Percentiles rank a stretch among this genome's conserved stretches.
phyloP scores from a whole-genome alignment of 1,284 basidiomycete species.

The Neonothopanus nambi region DNA sequence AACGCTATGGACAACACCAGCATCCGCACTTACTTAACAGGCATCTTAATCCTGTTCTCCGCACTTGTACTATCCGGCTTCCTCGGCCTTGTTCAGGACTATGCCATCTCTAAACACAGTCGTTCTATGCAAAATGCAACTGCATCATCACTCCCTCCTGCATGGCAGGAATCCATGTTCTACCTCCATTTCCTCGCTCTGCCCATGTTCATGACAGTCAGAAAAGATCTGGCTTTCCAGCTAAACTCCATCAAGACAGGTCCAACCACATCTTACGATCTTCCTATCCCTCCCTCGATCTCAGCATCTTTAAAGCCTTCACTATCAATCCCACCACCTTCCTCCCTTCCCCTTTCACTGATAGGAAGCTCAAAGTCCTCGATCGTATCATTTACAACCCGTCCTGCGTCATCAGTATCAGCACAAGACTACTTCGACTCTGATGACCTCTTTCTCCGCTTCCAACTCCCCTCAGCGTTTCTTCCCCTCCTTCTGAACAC shows the following conservation, averaged over 20 bases:
- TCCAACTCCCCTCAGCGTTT: constrained; percentile 62
- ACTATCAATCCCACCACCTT: constrained; percentile 33
- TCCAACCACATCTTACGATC: constrained; percentile 32
- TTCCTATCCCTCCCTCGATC: constrained; percentile 21
- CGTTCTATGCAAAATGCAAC: constrained; percentile 18
- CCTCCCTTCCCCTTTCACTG: constrained; percentile 33
- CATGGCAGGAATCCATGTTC: constrained; percentile 92
- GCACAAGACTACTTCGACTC: constrained; percentile 19
- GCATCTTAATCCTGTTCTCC: constrained; percentile 72
- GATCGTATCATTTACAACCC: constrained; percentile 11
- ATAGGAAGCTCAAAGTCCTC: constrained; percentile 1
- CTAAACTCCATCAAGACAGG: constrained; percentile 45
- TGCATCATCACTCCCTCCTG: constrained; percentile 22
- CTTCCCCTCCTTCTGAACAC: constrained; percentile 77
- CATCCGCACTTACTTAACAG: constrained; percentile 57
- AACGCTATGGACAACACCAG: constrained; percentile 20
- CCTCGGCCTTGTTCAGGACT: constrained; percentile 87
- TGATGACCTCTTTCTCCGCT: constrained; percentile 12
- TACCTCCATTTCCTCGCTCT: constrained; percentile 79
- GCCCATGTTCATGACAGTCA: constrained; percentile 68
- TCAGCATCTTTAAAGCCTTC: constrained; percentile 22
- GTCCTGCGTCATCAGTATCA: constrained; percentile 16
- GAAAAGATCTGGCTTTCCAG: constrained; percentile 53
- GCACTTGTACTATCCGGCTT: constrained; percentile 83
- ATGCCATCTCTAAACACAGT: constrained; percentile 51